These are phyloP conservation scores for Cladosporium sp. DNA, from an alignment of 2,329 filamentous ascomycete species.

Conservation along the genomic window DNA sequence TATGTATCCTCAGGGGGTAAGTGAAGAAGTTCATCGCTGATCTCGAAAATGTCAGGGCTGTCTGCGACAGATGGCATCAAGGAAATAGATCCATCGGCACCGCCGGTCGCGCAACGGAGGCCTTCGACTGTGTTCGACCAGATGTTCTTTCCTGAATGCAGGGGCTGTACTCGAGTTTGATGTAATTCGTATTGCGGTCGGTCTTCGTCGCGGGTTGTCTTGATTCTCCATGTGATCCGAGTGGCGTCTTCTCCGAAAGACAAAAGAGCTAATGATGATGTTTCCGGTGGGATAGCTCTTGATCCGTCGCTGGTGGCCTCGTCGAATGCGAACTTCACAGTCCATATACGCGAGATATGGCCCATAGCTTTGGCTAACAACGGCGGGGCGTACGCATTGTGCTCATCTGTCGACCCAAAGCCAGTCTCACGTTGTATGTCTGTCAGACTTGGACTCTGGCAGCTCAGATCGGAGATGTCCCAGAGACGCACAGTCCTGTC, in stretches of 20 bases:
- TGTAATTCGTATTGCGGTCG: neutral
- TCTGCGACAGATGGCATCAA: conserved; percentile 16
- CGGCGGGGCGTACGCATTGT: conserved; percentile 37
- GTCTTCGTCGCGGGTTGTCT: neutral
- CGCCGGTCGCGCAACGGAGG: conserved; percentile 59
- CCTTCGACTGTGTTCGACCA: conserved; percentile 56
- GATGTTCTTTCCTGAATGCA: conserved; percentile 84
- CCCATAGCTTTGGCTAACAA: conserved; percentile 72
- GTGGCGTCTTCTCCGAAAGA: conserved; percentile 86
- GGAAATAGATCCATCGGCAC: conserved; percentile 70
- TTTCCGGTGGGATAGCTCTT: neutral
- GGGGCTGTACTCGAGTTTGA: conserved; percentile 45
- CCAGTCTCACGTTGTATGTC: conserved; percentile 40
- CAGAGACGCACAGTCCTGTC: conserved; percentile 86
- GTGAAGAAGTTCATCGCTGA: neutral
- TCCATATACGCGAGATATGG: conserved; percentile 87
- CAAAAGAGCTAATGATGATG: conserved; percentile 49
- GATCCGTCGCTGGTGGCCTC: neutral
- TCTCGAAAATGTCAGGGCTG: neutral
- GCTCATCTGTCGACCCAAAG: conserved; percentile 34
- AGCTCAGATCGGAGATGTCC: conserved; percentile 63
- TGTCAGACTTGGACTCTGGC: conserved; percentile 17
- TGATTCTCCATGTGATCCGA: conserved; percentile 58
- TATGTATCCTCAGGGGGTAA: too few relatives aligned
- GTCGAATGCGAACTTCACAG: conserved; percentile 57